Evolutionary conservation across 164 flowering plant species (phyloP), one percentile per base, ranked within the genome.

Genomic region (Vitis vinifera): DNA sequence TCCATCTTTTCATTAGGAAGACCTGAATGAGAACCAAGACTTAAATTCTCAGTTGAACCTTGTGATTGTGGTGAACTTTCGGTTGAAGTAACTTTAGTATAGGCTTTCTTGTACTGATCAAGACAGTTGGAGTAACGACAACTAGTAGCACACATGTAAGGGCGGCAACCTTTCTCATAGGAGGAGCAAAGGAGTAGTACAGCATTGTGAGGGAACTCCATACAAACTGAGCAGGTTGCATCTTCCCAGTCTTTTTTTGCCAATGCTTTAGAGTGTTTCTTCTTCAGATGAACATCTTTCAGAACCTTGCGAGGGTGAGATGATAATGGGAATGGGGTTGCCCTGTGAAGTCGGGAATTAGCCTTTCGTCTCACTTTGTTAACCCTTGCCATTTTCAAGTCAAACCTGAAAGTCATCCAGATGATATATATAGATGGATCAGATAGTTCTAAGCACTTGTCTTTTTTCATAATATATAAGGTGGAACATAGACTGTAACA

Each of bases 161-260:
- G 87, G 15, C 89, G 87, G 51, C 91, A 87, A 11, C 91, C 91
- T 65, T 85, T 87, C 74, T 84, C 67, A 53, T 87, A 79, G 10
- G 91, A 87, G 66, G 89, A 83, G 65, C 91, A 87, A 14, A 87
- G 81, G 57, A 87, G 89, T 19, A 87, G 87, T 30, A 87, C 89
- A 12, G 89, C 89, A 73, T 84, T 87, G 81, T 87, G 91, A 69
- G 91, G 91, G 66, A 27, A 78, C 71, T 87, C 91, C 81, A 87
- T 73, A 67, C 91, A 87, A 30, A 87, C 91, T 4, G 91, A 78
- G 66, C 91, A 87, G 12, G 78, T 84, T 11, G 80, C 86, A 61
- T 72, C 77, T 69, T 83, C 80, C 91, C 91, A 87, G 8, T 82
- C 86, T 68, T 79, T 85, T 69, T 76, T 82, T 63, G 78, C 84